phyloP scores from a whole-genome alignment of 2,329 filamentous ascomycete genomes.

The Colletotrichum sp. region DNA sequence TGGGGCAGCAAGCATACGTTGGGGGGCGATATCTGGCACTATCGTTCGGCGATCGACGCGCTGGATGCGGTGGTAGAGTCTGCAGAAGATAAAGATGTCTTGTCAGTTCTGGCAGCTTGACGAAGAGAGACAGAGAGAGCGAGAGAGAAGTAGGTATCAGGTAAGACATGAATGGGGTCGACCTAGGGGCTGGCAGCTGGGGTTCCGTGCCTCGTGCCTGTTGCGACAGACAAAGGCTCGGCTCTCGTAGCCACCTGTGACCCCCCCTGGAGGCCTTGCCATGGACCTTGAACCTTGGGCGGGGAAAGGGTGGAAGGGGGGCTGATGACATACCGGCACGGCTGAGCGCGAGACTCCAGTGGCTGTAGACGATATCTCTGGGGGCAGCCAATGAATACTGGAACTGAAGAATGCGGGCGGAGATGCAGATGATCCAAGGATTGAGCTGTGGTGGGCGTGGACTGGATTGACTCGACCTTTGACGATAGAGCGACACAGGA shows the following conservation, averaged over 20 bases:
- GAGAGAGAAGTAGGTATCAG: neutral
- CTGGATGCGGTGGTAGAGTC: constrained; percentile 16
- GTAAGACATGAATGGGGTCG: neutral
- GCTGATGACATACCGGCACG: constrained; percentile 35
- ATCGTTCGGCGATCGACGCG: neutral
- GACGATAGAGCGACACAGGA: constrained; percentile 17
- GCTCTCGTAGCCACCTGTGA: neutral
- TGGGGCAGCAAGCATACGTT: neutral
- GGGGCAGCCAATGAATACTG: constrained; percentile 43
- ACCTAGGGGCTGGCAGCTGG: neutral
- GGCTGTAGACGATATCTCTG: constrained; percentile 33
- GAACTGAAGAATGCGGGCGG: constrained; percentile 40
- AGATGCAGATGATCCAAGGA: constrained; percentile 32
- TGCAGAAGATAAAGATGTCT: neutral
- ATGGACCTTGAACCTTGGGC: neutral
- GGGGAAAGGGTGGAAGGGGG: constrained; percentile 20
- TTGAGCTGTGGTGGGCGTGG: constrained; percentile 16
- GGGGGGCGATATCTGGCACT: neutral
- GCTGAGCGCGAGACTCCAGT: constrained; percentile 32
- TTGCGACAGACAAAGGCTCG: constrained; percentile 20
- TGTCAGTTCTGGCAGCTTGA: constrained; percentile 1
- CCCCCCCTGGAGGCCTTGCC: neutral
- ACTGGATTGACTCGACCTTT: constrained; percentile 15
- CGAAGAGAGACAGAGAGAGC: neutral
- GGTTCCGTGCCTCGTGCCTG: neutral